phyloP scores from a whole-genome alignment of 2,329 filamentous ascomycete genomes.

The Colletotrichum sp. region DNA sequence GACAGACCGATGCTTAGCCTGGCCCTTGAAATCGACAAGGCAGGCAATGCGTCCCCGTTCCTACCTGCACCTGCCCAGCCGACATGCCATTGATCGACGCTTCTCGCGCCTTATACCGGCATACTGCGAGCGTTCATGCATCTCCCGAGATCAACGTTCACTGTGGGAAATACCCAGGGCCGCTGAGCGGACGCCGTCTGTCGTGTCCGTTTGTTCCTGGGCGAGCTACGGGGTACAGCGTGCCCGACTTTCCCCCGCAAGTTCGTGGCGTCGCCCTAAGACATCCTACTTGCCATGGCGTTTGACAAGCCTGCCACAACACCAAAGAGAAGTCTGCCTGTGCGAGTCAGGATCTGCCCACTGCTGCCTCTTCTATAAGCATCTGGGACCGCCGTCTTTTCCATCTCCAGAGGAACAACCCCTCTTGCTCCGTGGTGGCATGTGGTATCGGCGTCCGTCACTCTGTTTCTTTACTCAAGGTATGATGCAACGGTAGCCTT shows the following conservation, averaged over 20 bases:
- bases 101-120: not conserved
- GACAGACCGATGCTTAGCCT: not conserved
- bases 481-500: constrained; percentile 4
- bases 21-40: not conserved
- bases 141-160: not conserved
- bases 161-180: not conserved
- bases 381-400: not conserved
- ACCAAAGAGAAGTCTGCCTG: not conserved
- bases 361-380: constrained; percentile 12
- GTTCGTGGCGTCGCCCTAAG: constrained; percentile 18
- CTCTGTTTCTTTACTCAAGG: not conserved
- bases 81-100: not conserved
- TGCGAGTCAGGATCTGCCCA: constrained; percentile 13
- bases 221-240: not conserved
- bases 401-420: constrained; percentile 16
- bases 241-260: constrained; percentile 9
- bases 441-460: constrained; percentile 4
- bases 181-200: not conserved
- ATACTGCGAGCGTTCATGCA: not conserved
- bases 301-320: constrained; percentile 19
- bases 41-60: not conserved
- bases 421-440: not conserved
- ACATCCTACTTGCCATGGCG: constrained; percentile 18
- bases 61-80: not conserved
- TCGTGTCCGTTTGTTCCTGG: not conserved